Base-by-base conservation (phyloP, 1,139 yeast species). In the Candida sp. region DNA sequence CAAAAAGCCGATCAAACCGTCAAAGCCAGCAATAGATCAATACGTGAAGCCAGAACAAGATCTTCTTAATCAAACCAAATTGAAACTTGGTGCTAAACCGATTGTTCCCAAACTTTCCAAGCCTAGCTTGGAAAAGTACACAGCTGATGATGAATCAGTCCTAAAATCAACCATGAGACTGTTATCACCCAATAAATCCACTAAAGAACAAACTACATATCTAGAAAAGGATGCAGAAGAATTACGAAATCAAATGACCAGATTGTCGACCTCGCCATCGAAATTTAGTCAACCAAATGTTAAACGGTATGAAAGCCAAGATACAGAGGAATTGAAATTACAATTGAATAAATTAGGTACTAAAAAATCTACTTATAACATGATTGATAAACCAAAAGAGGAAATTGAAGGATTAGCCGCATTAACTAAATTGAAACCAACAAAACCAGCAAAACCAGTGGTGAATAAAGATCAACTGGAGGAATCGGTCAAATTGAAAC, bases 201-300 rank as follows among this genome's bases (percentile, higher is more conserved):
- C 8, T 4, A 19, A 11, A 9, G 22, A 6, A 7, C 6, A 4
- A 8, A 23, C 32, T 12, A 49, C 50, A 5, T 64, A 61, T 42
- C 58, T 60, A 40, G 52, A 55, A 33, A 44, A 45, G 21, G 70
- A 64, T 40, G 41, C 64, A 2, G 56, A 56, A 39, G 48, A 56
- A 4, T 51, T 67, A 43, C 49, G 57, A 35, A 45, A 54, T 1
- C 68, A 63, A 38, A 49, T 64, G 53, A 53, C 52, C 34, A 58
- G 45, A 37, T 43, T 52, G n/a, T 25, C 22, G 25, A 21, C 39
- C 2, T 37, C 39, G 4, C 43, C 43, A 7, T 11, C 34, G 7
- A 37, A 29, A 22, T 11, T 29, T 7, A 6, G 3, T 1, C 23
- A 19, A 5, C 38, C 45, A 3, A 27, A 41, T 21, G 33, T 15